Evolutionary conservation across 495 filamentous ascomycete genomes (phyloP), one percentile per base, ranked within the genome.

Genomic region (Aspergillus funiculosus): DNA sequence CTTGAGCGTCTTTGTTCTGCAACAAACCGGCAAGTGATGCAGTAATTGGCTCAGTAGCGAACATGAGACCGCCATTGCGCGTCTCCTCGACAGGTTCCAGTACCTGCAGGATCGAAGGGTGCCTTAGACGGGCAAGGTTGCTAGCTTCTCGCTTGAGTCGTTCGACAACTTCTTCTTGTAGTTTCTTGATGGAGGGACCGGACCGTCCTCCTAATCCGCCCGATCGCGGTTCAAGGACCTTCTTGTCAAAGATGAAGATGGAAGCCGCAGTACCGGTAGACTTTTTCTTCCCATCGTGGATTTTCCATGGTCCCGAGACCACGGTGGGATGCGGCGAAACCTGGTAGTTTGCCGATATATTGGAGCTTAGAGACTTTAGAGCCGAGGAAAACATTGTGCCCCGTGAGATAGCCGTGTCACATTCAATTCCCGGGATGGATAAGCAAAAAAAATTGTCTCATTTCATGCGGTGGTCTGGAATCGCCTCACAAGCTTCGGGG

Each of bases 201-300:
- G 85, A 79, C 17, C 77, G 74, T 50, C 78, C 64, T 6, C 79
- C 67, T 31, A 83, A 59, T 6, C 74, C 75, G 6, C 73, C 72
- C 10, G 77, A 77, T 39, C 83, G 75, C 2, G 81, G 66, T 32
- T 96, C 89, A 43, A 98, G 71, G 0, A 76, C 75, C 62, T 95
- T 95, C 54, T 78, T 81, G 39, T 97, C 94, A 62, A 98, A 96
- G 50, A 95, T 82, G 58, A 97, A 98, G 48, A 97, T 81, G 7
- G 92, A 97, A 15, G 83, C 89, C 10, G 83, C 64, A 52, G 91
- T 94, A 25, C 81, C 83, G 0, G 89, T 92, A 9, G 84, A 85
- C 63, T 95, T 96, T 65, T 94, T 95, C 74, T 94, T 96, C 32
- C 86, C 94, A 69, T 94, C 87, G 71, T 88, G 89, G 63, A 98